Evolutionary conservation across 345 rosid species (phyloP).

Genomic region (Boechera divaricarpa): DNA sequence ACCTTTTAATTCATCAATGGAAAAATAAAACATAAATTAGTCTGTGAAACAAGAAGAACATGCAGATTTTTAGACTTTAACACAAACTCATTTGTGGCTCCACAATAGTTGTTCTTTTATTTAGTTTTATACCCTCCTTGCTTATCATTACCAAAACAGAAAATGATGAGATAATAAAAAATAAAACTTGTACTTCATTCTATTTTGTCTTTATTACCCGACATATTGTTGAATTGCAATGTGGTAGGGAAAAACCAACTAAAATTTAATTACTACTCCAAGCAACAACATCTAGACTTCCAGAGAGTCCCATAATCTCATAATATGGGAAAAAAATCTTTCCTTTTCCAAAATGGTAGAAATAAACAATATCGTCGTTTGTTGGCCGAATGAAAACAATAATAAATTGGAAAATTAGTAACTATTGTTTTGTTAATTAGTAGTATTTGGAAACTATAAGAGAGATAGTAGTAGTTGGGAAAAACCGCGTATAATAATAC

Average conservation of each 20-base stretch:
- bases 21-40: background rate
- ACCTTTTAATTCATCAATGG: slow-evolving; percentile 13
- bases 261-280: slow-evolving; percentile 10
- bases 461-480: slow-evolving; percentile 4
- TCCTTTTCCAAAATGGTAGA: background rate
- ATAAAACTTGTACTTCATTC: background rate
- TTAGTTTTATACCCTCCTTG: background rate
- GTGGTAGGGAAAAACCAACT: background rate
- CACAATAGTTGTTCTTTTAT: background rate
- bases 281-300: background rate
- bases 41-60: background rate
- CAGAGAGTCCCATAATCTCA: background rate
- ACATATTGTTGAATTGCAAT: background rate
- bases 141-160: background rate
- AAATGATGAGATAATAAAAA: background rate
- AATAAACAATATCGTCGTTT: background rate
- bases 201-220: background rate
- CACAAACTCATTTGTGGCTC: background rate
- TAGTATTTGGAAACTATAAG: background rate
- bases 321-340: too few species aligned
- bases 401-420: background rate
- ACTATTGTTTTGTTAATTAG: background rate
- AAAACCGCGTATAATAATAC: background rate
- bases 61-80: background rate
- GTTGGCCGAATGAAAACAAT: background rate